Base-by-base conservation (phyloP, 2,329 filamentous ascomycete species). In the Sarocladium brachiariae region DNA sequence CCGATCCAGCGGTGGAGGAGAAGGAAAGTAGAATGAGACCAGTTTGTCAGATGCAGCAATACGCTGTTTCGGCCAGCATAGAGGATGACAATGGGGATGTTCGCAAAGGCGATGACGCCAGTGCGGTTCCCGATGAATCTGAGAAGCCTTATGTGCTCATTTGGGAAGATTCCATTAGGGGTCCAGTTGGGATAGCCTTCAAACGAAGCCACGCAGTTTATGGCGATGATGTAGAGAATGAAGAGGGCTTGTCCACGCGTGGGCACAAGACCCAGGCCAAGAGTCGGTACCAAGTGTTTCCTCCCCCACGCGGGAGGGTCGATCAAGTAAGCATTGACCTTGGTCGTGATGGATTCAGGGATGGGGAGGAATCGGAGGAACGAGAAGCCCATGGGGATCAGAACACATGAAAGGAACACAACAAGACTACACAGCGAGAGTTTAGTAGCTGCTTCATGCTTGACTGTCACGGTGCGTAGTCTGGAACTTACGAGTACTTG, bases 1-100 rank as follows among this genome's bases (percentile, higher is more conserved):
- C 69, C 72, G 5, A 72, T 60, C 70, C 71, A 76, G 14, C 73
- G 69, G 56, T 78, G 74, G 2, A 76, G 59, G 2, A 76, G 55
- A 13, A 76, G 49, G 54, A 65, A 76, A 1, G 75, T 77, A 0
- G 65, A 65, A 51, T 74, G 68, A 1, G 63, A 67, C 72, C 73
- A 76, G 55, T 71, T 65, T 2, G 73, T 75, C 3, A 73, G 46
- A 62, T 64, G 69, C 0, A 74, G 62, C 0, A 74, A 63, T 7
- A 74, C 21, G 53, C 73, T 74, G 58, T 76, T 75, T 4, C 73
- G 63, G 2, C 65, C 58, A 1, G 67, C 60, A 53, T 68, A 73
- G 7, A 76, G 64, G 14, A 74, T 56, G 1, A 70, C 39, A 0
- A 75, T 56, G 0, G 70, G 64, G 0, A 69, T 37, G 38, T 68